phyloP scores from a whole-genome alignment of 129 eudicot genomes.

The Silybum marianum region DNA sequence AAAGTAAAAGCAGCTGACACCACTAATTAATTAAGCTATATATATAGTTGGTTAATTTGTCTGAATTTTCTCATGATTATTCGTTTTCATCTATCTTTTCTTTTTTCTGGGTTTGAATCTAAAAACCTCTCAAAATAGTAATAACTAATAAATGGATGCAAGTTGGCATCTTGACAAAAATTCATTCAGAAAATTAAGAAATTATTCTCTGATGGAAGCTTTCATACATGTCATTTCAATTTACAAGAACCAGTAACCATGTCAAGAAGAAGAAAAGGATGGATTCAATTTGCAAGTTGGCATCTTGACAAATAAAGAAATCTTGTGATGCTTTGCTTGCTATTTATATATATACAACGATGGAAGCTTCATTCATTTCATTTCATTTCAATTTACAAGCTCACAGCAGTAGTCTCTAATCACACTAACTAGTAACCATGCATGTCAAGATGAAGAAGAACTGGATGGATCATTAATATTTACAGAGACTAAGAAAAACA shows the following conservation, averaged over 20 bases:
- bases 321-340: not conserved
- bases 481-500: not conserved
- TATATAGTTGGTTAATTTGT: too few relatives aligned
- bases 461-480: not conserved
- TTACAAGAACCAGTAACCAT: not conserved
- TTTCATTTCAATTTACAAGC: not conserved
- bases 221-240: slow-evolving; percentile 13
- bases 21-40: not conserved
- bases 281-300: too few relatives aligned
- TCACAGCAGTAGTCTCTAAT: too few relatives aligned
- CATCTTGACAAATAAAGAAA: not conserved
- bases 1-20: slow-evolving; percentile 52
- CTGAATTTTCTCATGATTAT: not conserved
- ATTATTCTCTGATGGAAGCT: slow-evolving; percentile 16
- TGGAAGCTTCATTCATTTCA: slow-evolving; percentile 27
- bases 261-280: too few relatives aligned
- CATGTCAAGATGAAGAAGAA: too few relatives aligned
- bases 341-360: slow-evolving; percentile 22
- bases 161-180: not conserved
- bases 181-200: too few relatives aligned
- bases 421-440: not conserved
- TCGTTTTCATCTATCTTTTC: not conserved
- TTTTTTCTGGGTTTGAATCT: not conserved
- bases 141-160: not conserved
- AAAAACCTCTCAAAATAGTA: not conserved